These are phyloP conservation scores for Hansenula anomala DNA, from an alignment of 1,139 yeast genomes.

Conservation along the genomic window DNA sequence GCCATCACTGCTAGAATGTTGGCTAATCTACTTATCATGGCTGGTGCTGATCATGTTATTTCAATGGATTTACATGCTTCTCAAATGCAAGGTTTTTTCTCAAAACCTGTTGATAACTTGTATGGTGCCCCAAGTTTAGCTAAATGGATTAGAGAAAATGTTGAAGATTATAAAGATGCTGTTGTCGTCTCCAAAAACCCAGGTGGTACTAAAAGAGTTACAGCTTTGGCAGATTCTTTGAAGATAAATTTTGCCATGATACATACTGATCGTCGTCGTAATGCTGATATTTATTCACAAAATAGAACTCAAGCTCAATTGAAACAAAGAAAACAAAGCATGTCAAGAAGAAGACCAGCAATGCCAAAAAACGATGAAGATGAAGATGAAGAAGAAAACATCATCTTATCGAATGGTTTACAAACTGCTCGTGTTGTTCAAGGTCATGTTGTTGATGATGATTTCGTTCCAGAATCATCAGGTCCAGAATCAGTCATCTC, in stretches of 20 bases:
- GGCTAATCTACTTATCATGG: slow-evolving; percentile 92
- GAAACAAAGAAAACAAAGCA: slow-evolving; percentile 33
- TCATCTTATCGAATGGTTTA: slow-evolving; percentile 70
- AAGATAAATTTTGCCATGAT: slow-evolving; percentile 98
- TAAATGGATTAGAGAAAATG: slow-evolving; percentile 90
- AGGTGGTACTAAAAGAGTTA: slow-evolving; percentile 97
- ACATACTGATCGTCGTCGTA: slow-evolving; percentile 94
- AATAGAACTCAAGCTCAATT: slow-evolving; percentile 27
- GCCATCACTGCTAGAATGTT: slow-evolving; percentile 99
- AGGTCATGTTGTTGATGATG: slow-evolving; percentile 96
- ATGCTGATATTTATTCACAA: slow-evolving; percentile 59
- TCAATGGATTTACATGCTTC: slow-evolving; percentile 98
- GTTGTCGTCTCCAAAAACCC: slow-evolving; percentile 97
- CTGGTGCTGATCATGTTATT: slow-evolving; percentile 98
- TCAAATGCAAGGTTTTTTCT: slow-evolving; percentile 98
- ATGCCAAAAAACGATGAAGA: slow-evolving; percentile 37
- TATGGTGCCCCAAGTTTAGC: slow-evolving; percentile 97
- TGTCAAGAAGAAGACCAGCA: slow-evolving; percentile 27
- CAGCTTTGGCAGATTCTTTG: slow-evolving; percentile 92
- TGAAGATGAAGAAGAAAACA: slow-evolving; percentile 61
- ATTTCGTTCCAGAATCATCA: slow-evolving; percentile 39
- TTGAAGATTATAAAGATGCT: slow-evolving; percentile 74
- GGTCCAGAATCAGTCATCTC: slow-evolving; percentile 20
- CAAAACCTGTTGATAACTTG: slow-evolving; percentile 93
- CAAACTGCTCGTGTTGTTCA: slow-evolving; percentile 95